Evolutionary conservation across 2,329 filamentous ascomycete genomes (phyloP).

Genomic region (Aspergillus vadensis): DNA sequence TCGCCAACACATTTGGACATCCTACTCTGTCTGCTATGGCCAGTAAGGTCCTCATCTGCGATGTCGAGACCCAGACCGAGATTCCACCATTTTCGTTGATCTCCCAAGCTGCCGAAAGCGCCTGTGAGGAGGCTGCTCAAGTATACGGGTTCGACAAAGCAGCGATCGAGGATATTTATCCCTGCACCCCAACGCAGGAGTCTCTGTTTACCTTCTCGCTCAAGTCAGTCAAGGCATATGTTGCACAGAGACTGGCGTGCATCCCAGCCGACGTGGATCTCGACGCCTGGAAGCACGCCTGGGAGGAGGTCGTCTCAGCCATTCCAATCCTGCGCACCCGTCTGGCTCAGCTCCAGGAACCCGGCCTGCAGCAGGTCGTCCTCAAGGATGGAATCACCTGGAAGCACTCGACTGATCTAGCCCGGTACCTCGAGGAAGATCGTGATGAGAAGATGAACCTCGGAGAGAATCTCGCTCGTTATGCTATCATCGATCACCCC

Average conservation of each 20-base stretch:
- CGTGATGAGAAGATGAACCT: slow-evolving; percentile 35
- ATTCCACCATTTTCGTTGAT: slow-evolving; percentile 32
- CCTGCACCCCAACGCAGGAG: slow-evolving; percentile 45
- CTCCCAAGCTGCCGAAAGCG: slow-evolving; percentile 38
- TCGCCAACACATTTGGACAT: slow-evolving; percentile 39
- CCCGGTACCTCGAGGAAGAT: slow-evolving; percentile 31
- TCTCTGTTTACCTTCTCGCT: slow-evolving; percentile 50
- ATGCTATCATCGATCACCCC: slow-evolving; percentile 33
- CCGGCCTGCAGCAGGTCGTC: slow-evolving; percentile 41
- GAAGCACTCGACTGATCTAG: slow-evolving; percentile 29
- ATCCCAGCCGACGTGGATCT: slow-evolving; percentile 41
- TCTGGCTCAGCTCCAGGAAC: slow-evolving; percentile 40
- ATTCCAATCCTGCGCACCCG: slow-evolving; percentile 52
- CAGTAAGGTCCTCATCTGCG: slow-evolving; percentile 30
- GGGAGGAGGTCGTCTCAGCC: slow-evolving; percentile 44
- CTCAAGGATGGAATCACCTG: slow-evolving; percentile 36
- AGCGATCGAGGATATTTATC: slow-evolving; percentile 44
- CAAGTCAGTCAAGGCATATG: slow-evolving; percentile 47
- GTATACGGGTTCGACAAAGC: slow-evolving; percentile 33
- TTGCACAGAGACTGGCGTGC: slow-evolving; percentile 46
- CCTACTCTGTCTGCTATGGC: slow-evolving; percentile 48
- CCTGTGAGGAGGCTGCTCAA: slow-evolving; percentile 40
- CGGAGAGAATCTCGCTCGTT: slow-evolving; percentile 39
- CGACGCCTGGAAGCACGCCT: slow-evolving; percentile 46
- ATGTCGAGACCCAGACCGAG: slow-evolving; percentile 28